Base-by-base conservation (phyloP, 805 yeast genomes). In the Suhomyces faveliae region DNA sequence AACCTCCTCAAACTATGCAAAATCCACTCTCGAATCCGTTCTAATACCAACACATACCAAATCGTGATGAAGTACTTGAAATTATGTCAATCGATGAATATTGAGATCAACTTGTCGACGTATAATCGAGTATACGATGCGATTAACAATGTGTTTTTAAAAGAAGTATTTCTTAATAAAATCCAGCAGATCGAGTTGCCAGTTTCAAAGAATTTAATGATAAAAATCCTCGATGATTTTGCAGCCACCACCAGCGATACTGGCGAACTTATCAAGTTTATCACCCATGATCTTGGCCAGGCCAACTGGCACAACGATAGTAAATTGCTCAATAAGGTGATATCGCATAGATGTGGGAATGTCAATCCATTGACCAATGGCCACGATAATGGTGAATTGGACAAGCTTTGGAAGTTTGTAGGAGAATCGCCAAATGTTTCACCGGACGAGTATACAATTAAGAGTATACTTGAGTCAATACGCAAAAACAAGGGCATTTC, bases 41-140 rank as follows among this genome's bases (percentile, higher is more conserved):
- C 70, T 1, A 54, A 57, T 4, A 54, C 67, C 11, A 68, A 64
- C 51, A 69, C 74, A 0, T 68, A 65, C 48, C 56, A 54, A 23
- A 58, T 68, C 13, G 58, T 70, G 11, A 46, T 57, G 21, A 65
- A 63, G 51, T 70, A 69, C 51, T 57, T 73, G 24, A 55, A 53
- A 40, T 49, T 73, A 15, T 55, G 66, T 38, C 50, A 60, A 42
- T 47, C 54, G 3, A 52, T 65, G 39, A 57, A 52, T 19, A 49
- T 73, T 12, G 58, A 57, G 17, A 59, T 62, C 35, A 62, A 71
- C 51, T 55, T 73, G 35, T 56, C 62, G 2, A 73, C 76, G 2
- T 70, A 67, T 63, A 61, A 60, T 45, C 50, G 74, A 40, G 56
- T 73, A 13, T 73, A 71, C 53, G 71, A 67, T 46, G 62, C 69